A percentile compares a stretch with the other conserved stretches of the same genome.
Conservation (phyloP, 1,284 basidiomycete genomes). For the Polyporus tsugae region DNA sequence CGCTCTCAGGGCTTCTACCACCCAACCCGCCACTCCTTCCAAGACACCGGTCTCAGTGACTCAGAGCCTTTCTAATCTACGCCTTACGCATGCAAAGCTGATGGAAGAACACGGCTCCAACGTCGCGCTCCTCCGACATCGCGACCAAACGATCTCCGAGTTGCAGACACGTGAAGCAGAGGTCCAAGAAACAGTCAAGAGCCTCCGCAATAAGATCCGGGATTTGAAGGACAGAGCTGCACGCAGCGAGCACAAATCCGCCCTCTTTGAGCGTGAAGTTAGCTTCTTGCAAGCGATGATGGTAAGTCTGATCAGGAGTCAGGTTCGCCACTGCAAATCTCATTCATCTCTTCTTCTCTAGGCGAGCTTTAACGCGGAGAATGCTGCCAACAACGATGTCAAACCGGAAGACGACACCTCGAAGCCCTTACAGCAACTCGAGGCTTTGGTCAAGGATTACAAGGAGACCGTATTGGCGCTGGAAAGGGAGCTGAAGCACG, state of each 20-base stretch:
- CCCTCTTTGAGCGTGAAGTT: conserved; percentile 65
- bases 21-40: conserved; percentile 47
- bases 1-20: conserved; percentile 48
- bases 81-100: conserved; percentile 64
- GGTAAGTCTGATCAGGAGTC: conserved; percentile 47
- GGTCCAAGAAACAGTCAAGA: conserved; percentile 43
- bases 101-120: conserved; percentile 72
- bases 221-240: conserved; percentile 51
- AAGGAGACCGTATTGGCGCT: conserved; percentile 56
- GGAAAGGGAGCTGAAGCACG: conserved; percentile 51
- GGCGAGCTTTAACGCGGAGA: conserved; percentile 70
- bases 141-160: conserved; percentile 58
- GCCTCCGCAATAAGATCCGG: conserved; percentile 48
- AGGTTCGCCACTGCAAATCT: not conserved
- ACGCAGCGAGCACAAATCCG: conserved; percentile 54
- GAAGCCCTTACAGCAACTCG: conserved; percentile 63
- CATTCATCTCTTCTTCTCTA: conserved; percentile 33
- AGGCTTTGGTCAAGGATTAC: conserved; percentile 62
- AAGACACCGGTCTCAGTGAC: conserved; percentile 60
- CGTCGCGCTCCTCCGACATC: conserved; percentile 54
- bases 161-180: conserved; percentile 48
- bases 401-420: conserved; percentile 47
- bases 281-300: conserved; percentile 69
- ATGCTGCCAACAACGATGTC: conserved; percentile 43
- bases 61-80: conserved; percentile 62